Evolutionary conservation across 2,329 filamentous ascomycete genomes (phyloP), one percentile per base, ranked within the genome.

Genomic region (Ramichloridium luteum): DNA sequence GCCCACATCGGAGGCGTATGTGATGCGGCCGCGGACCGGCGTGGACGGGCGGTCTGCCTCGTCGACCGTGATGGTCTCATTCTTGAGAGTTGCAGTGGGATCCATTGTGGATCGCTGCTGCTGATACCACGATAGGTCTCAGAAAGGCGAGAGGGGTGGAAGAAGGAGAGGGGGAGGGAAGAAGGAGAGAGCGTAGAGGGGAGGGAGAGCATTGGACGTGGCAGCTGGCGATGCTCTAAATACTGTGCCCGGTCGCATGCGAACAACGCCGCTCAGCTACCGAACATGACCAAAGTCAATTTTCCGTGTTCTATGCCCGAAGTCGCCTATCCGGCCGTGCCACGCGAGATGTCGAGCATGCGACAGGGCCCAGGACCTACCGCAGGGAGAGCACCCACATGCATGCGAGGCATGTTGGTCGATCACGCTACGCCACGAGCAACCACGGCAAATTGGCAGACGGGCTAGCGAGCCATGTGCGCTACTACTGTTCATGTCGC

Each of bases 1-100:
- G 9, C 35, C 37, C 11, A 38, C 31, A 31, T 42, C 34, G 18
- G 30, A 16, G 9, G 41, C 41, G 17, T 46, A 46, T 23, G 41
- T 46, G 30, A 46, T 35, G 16, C 43, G 41, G 12, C 39, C 39
- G 23, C 41, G 16, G 14, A 37, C 36, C 12, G 25, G 29, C 23
- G 16, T 34, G 9, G 31, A n/a, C 8, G 31, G n/a, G 2, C 35
- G 36, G 27, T 42, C 35, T n/a, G 36, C 31, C 31, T 37, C 39
- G 17, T 15, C 28, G 5, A 22, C 30, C 16, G 28, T 26, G 29
- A 29, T 16, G 14, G 36, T 38, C 12, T 40, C 31, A 4, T 39
- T 37, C 28, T 32, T 34, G 25, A 39, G 36, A 38, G 4, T 22
- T 30, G 35, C 16, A n/a, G 32, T 13, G 4, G 27, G 6, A 16